phyloP scores from a whole-genome alignment of 2,329 filamentous ascomycete genomes.

The Ophiostoma australiae region DNA sequence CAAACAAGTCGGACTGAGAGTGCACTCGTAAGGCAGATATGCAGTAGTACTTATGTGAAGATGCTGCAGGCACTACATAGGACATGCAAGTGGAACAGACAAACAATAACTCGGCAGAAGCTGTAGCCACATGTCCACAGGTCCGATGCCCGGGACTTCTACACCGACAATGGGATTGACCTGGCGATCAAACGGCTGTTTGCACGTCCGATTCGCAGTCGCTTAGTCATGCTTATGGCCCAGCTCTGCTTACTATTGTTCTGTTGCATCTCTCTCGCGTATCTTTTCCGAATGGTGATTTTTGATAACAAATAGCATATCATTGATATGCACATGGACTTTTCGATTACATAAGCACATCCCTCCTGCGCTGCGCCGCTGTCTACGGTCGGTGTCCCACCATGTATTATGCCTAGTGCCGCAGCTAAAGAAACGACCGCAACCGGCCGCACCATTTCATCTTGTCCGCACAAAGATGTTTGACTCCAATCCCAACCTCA shows the following conservation, averaged over 20 bases:
- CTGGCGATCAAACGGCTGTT: too few relatives aligned
- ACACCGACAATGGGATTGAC: too few relatives aligned
- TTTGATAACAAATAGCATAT: background rate
- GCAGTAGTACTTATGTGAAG: too few relatives aligned
- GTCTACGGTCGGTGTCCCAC: background rate
- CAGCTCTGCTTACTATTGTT: background rate
- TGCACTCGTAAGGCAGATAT: too few relatives aligned
- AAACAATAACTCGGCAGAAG: too few relatives aligned
- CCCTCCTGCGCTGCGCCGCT: background rate
- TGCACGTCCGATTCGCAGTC: background rate
- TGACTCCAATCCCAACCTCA: constrained; percentile 27
- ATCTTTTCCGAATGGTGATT: background rate
- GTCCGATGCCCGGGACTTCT: too few relatives aligned
- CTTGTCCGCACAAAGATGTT: constrained; percentile 25
- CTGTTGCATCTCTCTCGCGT: background rate
- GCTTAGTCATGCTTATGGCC: background rate
- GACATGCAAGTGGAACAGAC: too few relatives aligned
- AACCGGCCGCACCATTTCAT: background rate
- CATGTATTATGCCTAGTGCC: background rate
- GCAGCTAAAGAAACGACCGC: background rate
- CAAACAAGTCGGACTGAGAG: too few relatives aligned
- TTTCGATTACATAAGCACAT: background rate
- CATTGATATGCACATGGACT: background rate
- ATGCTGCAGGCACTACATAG: background rate
- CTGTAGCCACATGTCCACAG: background rate